A percentile compares a stretch with the other conserved stretches of the same genome.
Conservation (phyloP, 768 basidiomycete species). For the Russula sp. region DNA sequence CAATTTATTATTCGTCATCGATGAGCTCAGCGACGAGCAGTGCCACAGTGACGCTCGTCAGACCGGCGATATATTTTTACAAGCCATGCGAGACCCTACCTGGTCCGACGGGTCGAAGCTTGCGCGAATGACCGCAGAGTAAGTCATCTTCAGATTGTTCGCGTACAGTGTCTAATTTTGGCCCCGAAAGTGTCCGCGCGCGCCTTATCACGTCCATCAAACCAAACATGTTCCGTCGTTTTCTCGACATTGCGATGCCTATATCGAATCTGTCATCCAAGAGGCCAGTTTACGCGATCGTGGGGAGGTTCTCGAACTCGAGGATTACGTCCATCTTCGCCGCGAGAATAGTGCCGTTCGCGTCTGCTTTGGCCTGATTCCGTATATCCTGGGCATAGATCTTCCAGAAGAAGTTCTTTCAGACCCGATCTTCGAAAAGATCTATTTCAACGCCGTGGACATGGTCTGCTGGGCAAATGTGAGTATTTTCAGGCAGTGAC, state of each 20-base stretch:
- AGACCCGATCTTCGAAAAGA: constrained; percentile 50
- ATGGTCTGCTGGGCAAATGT: constrained; percentile 72
- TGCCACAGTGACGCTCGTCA: constrained; percentile 51
- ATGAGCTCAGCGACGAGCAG: constrained; percentile 69
- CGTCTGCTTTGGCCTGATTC: constrained; percentile 60
- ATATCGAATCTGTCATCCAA: constrained; percentile 54
- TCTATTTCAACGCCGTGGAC: constrained; percentile 60
- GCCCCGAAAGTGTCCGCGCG: constrained; percentile 47
- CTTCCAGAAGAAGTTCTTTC: constrained; percentile 60
- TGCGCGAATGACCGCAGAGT: constrained; percentile 61
- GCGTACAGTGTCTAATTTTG: neutral
- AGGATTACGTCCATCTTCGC: constrained; percentile 54
- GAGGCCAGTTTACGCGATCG: constrained; percentile 62
- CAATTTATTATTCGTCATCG: constrained; percentile 62
- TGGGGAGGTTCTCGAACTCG: constrained; percentile 52
- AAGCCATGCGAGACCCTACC: constrained; percentile 49
- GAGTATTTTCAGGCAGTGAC: constrained; percentile 31
- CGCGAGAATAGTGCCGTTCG: constrained; percentile 68
- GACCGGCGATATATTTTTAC: constrained; percentile 52
- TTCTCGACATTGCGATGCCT: constrained; percentile 53
- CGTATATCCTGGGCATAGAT: constrained; percentile 59
- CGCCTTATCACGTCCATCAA: constrained; percentile 46
- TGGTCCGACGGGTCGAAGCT: constrained; percentile 58
- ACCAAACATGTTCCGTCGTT: constrained; percentile 49
- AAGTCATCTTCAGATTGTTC: constrained; percentile 31